A percentile compares a stretch with the other conserved stretches of the same genome.
Evolutionary conservation across 1,284 basidiomycete genomes (phyloP).

Genomic region (Ceratobasidium sp.): DNA sequence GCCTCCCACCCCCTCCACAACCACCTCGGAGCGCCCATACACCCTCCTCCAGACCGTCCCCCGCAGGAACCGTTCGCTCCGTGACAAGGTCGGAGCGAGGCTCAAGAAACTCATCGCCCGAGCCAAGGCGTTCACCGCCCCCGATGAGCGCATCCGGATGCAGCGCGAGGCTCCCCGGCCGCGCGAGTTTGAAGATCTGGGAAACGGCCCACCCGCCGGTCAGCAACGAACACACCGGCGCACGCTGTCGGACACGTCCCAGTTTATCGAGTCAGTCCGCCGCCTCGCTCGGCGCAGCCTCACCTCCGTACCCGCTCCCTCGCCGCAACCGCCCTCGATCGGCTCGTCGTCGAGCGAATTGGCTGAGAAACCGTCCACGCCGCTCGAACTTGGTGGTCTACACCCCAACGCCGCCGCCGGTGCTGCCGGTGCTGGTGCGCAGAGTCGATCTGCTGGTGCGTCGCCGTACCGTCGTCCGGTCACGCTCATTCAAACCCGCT

Average conservation of each 20-base stretch:
- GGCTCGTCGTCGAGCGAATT: not conserved
- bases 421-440: not conserved
- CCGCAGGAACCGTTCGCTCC: conserved; percentile 18
- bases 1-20: not conserved
- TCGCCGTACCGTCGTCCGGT: conserved; percentile 8
- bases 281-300: conserved; percentile 14
- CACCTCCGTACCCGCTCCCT: not conserved
- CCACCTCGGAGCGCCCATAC: conserved; percentile 1
- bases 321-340: not conserved
- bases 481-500: conserved; percentile 21
- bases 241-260: conserved; percentile 17
- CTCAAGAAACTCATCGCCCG: conserved; percentile 22
- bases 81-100: conserved; percentile 25
- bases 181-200: conserved; percentile 21
- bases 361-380: not conserved
- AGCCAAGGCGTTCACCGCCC: conserved; percentile 27
- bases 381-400: not conserved
- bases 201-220: not conserved
- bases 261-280: conserved; percentile 5
- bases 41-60: conserved; percentile 10
- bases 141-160: not conserved
- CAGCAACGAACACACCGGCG: conserved; percentile 7
- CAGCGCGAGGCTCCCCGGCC: not conserved
- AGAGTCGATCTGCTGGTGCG: not conserved
- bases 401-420: not conserved